Evolutionary conservation across 495 filamentous ascomycete species (phyloP).

Genomic region (Daldinia grandis): DNA sequence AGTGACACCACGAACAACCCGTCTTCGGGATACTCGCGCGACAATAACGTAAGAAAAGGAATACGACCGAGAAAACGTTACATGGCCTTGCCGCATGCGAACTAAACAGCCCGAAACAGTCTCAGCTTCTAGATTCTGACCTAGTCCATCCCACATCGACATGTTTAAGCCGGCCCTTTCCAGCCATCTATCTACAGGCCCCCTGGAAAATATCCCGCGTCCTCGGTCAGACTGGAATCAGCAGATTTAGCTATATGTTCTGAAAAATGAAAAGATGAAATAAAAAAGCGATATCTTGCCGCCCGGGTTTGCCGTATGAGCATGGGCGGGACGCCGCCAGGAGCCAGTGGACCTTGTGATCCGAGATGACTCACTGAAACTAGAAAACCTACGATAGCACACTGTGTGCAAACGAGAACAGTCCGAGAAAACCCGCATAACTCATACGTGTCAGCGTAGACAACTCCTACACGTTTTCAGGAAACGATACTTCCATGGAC

Average conservation of each 20-base stretch:
- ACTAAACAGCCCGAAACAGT: not conserved
- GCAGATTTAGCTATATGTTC: not conserved
- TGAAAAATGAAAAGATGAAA: too few relatives aligned
- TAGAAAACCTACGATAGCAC: not conserved
- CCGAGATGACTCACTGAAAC: not conserved
- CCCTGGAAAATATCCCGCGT: constrained; percentile 1
- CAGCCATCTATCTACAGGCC: not conserved
- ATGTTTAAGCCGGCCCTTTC: not conserved
- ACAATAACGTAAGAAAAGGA: constrained; percentile 5
- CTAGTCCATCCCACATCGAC: constrained; percentile 8
- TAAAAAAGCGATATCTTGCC: not conserved
- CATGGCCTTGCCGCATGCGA: not conserved
- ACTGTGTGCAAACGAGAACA: not conserved
- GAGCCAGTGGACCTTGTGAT: not conserved
- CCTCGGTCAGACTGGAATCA: not conserved
- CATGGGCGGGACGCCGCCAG: not conserved
- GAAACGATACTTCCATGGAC: not conserved
- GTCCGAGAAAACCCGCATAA: not conserved
- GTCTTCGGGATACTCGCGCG: not conserved
- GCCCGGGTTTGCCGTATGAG: not conserved
- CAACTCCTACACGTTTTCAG: not conserved
- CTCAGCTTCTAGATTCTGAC: not conserved
- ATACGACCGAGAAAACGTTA: constrained; percentile 8
- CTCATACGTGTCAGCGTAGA: not conserved
- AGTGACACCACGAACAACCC: not conserved